Conservation (phyloP, 768 basidiomycete genomes). For the Podaxis sp. region DNA sequence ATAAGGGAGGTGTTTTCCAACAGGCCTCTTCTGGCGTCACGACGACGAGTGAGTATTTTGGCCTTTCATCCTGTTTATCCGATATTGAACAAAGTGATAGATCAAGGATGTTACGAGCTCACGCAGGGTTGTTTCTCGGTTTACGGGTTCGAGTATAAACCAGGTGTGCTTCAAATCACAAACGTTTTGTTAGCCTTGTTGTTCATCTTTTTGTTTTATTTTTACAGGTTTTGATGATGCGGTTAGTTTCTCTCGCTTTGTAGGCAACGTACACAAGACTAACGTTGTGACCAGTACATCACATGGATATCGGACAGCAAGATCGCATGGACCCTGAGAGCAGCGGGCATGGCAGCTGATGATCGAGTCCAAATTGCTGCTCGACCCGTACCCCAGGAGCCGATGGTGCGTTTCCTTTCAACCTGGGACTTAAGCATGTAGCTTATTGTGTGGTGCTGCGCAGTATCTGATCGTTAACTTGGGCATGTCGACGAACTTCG, state of each 20-base stretch:
- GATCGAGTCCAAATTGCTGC: slow-evolving; percentile 56
- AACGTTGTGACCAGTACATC: slow-evolving; percentile 54
- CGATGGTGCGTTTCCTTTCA: slow-evolving; percentile 54
- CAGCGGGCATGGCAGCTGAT: slow-evolving; percentile 60
- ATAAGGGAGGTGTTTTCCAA: slow-evolving; percentile 77
- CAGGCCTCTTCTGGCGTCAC: slow-evolving; percentile 79
- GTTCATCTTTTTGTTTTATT: background rate
- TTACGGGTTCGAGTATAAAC: slow-evolving; percentile 83
- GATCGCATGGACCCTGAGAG: slow-evolving; percentile 69
- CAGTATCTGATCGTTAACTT: slow-evolving; percentile 86
- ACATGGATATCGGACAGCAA: slow-evolving; percentile 69
- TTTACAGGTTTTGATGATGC: slow-evolving; percentile 47
- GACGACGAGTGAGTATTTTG: slow-evolving; percentile 44
- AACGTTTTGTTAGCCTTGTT: background rate
- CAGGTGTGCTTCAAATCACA: slow-evolving; percentile 39
- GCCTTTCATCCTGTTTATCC: background rate
- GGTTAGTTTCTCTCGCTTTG: slow-evolving; percentile 34
- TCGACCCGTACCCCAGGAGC: slow-evolving; percentile 78
- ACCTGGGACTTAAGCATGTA: slow-evolving; percentile 1
- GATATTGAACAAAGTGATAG: slow-evolving; percentile 29
- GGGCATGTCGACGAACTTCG: slow-evolving; percentile 83
- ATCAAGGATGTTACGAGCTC: slow-evolving; percentile 70
- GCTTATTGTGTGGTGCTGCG: background rate
- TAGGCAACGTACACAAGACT: background rate
- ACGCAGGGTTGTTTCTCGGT: slow-evolving; percentile 53